These are phyloP conservation scores for Globisporangium nagaii DNA, from an alignment of 352 stramenopile genomes.

Conservation along the genomic window DNA sequence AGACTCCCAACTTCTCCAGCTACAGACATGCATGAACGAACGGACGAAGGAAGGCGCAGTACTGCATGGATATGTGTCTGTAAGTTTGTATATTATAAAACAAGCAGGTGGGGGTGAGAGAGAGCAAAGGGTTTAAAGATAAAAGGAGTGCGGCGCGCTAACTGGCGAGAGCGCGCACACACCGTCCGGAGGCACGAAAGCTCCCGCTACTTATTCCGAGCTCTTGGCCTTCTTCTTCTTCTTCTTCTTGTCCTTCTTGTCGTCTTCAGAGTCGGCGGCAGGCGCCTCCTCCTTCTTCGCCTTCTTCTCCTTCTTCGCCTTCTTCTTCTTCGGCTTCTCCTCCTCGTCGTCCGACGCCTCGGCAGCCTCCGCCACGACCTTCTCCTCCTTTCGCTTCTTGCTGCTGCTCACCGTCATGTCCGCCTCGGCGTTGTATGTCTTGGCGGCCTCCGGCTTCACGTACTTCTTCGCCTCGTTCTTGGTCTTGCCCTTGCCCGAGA, in stretches of 20 bases:
- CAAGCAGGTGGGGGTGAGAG: slow-evolving; percentile 8
- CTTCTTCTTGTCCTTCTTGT: slow-evolving; percentile 81
- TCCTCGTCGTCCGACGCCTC: slow-evolving; percentile 51
- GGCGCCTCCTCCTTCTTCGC: slow-evolving; percentile 76
- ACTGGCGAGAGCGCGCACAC: background rate
- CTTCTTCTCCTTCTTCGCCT: slow-evolving; percentile 46
- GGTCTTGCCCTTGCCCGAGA: slow-evolving; percentile 86
- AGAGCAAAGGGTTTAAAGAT: slow-evolving; percentile 1
- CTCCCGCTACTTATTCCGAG: slow-evolving; percentile 6
- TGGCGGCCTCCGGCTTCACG: slow-evolving; percentile 68
- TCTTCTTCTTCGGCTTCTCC: slow-evolving; percentile 45
- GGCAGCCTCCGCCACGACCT: slow-evolving; percentile 46
- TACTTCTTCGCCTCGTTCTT: slow-evolving; percentile 91
- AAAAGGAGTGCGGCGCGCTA: background rate
- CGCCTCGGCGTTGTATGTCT: slow-evolving; percentile 92
- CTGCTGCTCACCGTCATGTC: slow-evolving; percentile 92
- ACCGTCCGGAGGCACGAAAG: too few species aligned
- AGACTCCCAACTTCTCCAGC: too few species aligned
- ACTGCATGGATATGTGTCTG: too few species aligned
- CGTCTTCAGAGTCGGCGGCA: too few species aligned
- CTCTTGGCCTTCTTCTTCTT: slow-evolving; percentile 34
- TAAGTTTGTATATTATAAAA: slow-evolving; percentile 15
- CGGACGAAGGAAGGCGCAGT: background rate
- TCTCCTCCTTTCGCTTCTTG: slow-evolving; percentile 84
- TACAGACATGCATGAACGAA: background rate